Evolutionary conservation across 345 rosid genomes (phyloP).

Genomic region (Salix arbutifolia): DNA sequence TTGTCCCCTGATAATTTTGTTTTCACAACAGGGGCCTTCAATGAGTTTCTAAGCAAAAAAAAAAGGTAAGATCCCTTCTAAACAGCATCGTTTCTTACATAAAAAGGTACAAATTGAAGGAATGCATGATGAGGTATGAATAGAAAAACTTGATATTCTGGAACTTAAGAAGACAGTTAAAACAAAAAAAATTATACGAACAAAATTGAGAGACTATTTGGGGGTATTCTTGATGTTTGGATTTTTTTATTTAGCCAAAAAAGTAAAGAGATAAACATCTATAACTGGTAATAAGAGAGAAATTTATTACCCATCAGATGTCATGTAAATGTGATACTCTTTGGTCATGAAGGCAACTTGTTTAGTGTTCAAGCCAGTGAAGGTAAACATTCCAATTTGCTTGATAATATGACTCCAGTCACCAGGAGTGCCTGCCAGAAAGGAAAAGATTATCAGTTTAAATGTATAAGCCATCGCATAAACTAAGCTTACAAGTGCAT

Average conservation of each 20-base stretch:
- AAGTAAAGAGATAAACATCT: not conserved
- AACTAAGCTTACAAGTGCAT: not conserved
- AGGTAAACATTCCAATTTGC: constrained; percentile 32
- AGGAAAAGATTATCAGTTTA: not conserved
- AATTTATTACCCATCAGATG: constrained; percentile 22
- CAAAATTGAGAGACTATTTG: no score
- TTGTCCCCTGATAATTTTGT: no score
- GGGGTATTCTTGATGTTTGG: no score
- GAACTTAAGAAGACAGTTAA: no score
- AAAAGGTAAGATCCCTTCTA: no score
- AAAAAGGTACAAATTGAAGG: no score
- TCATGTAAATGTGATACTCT: constrained; percentile 28
- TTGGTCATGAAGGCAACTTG: constrained; percentile 29
- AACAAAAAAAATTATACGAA: no score
- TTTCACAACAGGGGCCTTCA: no score
- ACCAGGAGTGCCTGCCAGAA: constrained; percentile 21
- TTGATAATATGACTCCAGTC: constrained; percentile 24
- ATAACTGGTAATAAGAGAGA: not conserved
- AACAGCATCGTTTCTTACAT: no score
- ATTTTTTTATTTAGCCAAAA: not conserved
- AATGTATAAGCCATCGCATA: not conserved
- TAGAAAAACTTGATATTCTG: no score
- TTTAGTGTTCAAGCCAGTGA: constrained; percentile 23
- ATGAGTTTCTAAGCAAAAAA: no score
- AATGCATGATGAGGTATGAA: no score